phyloP scores from a whole-genome alignment of 768 basidiomycete genomes.

The Psilocybe sp. region DNA sequence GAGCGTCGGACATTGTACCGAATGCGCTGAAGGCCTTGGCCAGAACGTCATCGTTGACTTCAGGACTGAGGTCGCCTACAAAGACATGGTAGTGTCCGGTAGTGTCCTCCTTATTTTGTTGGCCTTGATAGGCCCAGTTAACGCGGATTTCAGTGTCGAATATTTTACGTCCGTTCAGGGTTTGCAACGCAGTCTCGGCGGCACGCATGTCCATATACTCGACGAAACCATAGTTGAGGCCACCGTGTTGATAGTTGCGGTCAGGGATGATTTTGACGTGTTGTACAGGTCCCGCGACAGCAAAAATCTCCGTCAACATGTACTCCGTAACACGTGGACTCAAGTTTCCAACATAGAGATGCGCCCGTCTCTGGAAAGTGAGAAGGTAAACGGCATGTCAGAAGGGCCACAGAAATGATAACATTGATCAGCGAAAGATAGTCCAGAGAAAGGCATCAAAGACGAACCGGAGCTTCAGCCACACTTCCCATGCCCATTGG shows the following conservation, averaged over 20 bases:
- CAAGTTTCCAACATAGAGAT: slow-evolving; percentile 98
- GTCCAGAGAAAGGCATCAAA: slow-evolving; percentile 13
- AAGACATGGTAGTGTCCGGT: slow-evolving; percentile 98
- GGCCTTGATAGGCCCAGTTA: slow-evolving; percentile 99
- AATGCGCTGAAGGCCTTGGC: slow-evolving; percentile 97
- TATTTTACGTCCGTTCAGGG: slow-evolving; percentile 98
- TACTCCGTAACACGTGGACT: slow-evolving; percentile 98
- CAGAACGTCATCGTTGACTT: slow-evolving; percentile 97
- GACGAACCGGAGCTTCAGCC: slow-evolving; percentile 77
- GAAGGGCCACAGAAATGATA: slow-evolving; percentile 18
- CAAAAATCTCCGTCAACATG: slow-evolving; percentile 98
- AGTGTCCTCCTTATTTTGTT: slow-evolving; percentile 98
- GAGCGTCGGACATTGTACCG: slow-evolving; percentile 92
- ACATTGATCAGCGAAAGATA: slow-evolving; percentile 28
- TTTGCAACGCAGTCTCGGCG: slow-evolving; percentile 97
- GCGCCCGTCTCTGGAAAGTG: slow-evolving; percentile 73
- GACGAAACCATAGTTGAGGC: slow-evolving; percentile 99
- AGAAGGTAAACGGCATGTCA: slow-evolving; percentile 18
- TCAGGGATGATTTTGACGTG: slow-evolving; percentile 99
- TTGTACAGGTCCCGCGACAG: slow-evolving; percentile 94
- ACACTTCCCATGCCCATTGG: slow-evolving; percentile 66
- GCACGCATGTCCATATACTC: slow-evolving; percentile 99
- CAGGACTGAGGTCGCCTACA: slow-evolving; percentile 98
- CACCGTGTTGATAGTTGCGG: slow-evolving; percentile 98
- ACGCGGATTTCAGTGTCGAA: slow-evolving; percentile 99